Conservation (phyloP, 1,284 basidiomycete species). For the Inonotus obliquus region DNA sequence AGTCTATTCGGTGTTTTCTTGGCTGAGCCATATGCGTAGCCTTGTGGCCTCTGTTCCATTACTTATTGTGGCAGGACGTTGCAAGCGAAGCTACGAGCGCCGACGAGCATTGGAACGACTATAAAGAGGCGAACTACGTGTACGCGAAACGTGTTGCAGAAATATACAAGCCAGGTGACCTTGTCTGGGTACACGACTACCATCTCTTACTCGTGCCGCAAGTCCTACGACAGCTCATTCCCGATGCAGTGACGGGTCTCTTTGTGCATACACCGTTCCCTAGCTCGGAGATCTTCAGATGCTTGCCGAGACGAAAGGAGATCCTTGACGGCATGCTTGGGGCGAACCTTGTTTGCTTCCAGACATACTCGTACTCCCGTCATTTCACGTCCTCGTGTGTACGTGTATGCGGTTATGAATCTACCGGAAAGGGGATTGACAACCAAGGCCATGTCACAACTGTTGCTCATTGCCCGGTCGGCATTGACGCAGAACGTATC, state of each 20-base stretch:
- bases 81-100: conserved; percentile 74
- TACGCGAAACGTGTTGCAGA: conserved; percentile 79
- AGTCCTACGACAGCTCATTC: conserved; percentile 74
- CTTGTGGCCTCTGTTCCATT: conserved; percentile 98
- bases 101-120: conserved; percentile 85
- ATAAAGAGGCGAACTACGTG: conserved; percentile 80
- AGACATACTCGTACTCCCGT: conserved; percentile 95
- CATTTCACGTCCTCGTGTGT: conserved; percentile 96
- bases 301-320: conserved; percentile 85
- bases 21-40: conserved; percentile 25
- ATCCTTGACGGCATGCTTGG: conserved; percentile 98
- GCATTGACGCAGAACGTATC: conserved; percentile 93
- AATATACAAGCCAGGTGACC: conserved; percentile 84
- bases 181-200: conserved; percentile 91
- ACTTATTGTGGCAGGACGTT: conserved; percentile 96
- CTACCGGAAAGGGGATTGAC: conserved; percentile 65
- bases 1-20: conserved; percentile 33
- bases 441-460: conserved; percentile 84
- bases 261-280: conserved; percentile 99
- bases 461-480: conserved; percentile 92
- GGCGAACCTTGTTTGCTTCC: conserved; percentile 92
- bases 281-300: conserved; percentile 93
- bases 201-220: conserved; percentile 90
- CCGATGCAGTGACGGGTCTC: conserved; percentile 81
- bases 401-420: conserved; percentile 94